Percentiles rank a stretch among this genome's conserved stretches.
phyloP scores from a whole-genome alignment of 1,284 basidiomycete genomes.

The Ceratobasidium sp. region DNA sequence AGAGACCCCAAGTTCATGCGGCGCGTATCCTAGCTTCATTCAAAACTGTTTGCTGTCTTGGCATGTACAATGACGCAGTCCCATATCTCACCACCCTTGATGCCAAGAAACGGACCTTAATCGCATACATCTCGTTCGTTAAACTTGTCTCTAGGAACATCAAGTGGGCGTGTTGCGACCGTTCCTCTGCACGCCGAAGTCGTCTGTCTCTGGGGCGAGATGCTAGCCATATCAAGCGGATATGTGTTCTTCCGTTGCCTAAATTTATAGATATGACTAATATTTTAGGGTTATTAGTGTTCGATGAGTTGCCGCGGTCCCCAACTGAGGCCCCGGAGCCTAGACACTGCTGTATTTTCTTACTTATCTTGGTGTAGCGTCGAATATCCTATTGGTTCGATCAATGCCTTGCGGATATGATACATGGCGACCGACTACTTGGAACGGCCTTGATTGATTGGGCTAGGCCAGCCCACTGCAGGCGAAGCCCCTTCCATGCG shows the following conservation, averaged over 20 bases:
- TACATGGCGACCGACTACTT: background rate
- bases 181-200: background rate
- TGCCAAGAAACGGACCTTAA: slow-evolving; percentile 12
- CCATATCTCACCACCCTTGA: slow-evolving; percentile 31
- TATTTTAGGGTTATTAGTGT: background rate
- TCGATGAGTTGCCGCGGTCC: slow-evolving; percentile 16
- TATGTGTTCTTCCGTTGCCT: background rate
- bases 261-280: slow-evolving; percentile 6
- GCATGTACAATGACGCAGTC: slow-evolving; percentile 24
- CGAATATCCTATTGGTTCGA: background rate
- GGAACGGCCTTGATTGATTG: background rate
- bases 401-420: background rate
- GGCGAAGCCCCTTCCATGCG: slow-evolving; percentile 9
- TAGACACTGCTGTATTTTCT: background rate
- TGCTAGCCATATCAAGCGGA: background rate
- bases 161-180: background rate
- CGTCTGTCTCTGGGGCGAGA: background rate
- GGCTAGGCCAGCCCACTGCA: background rate
- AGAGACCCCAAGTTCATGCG: slow-evolving; percentile 40
- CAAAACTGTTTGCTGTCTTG: background rate
- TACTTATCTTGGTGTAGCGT: slow-evolving; percentile 3
- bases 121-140: background rate
- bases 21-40: slow-evolving; percentile 14
- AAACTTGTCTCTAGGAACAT: background rate
- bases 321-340: slow-evolving; percentile 38